These are phyloP conservation scores for Coprinellus aureogranulatus DNA, from an alignment of 768 basidiomycete genomes.

Conservation along the genomic window DNA sequence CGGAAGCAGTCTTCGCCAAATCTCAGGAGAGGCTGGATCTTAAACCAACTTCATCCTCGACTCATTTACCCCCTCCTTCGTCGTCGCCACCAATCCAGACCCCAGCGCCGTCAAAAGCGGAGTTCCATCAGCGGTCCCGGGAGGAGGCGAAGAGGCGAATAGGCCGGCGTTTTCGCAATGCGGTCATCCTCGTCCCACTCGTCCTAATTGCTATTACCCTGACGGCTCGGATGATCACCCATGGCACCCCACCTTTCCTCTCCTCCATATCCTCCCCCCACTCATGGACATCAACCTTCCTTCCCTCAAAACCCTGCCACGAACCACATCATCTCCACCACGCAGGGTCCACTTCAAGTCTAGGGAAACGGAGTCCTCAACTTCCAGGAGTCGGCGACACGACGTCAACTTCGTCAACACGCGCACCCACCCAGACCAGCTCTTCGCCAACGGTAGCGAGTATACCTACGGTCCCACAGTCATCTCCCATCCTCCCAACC, in stretches of 20 bases:
- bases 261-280: conserved; percentile 34
- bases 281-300: not conserved
- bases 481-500: conserved; percentile 56
- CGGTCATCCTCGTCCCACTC: conserved; percentile 56
- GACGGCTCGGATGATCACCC: conserved; percentile 34
- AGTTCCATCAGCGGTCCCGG: conserved; percentile 6
- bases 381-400: not conserved
- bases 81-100: not conserved
- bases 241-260: conserved; percentile 51
- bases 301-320: not conserved
- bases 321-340: not conserved
- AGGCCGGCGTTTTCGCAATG: conserved; percentile 46
- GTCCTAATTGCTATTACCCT: conserved; percentile 52
- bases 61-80: not conserved
- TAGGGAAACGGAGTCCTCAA: conserved; percentile 2
- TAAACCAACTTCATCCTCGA: not conserved
- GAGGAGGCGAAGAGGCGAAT: conserved; percentile 38
- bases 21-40: not conserved
- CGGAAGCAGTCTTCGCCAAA: not conserved
- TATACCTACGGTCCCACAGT: conserved; percentile 49
- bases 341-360: not conserved
- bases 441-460: conserved; percentile 14
- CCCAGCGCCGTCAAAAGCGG: conserved; percentile 3
- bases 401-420: conserved; percentile 10
- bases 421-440: conserved; percentile 19